Evolutionary conservation across 352 stramenopile genomes (phyloP).

Genomic region (Globisporangium cystogenes): DNA sequence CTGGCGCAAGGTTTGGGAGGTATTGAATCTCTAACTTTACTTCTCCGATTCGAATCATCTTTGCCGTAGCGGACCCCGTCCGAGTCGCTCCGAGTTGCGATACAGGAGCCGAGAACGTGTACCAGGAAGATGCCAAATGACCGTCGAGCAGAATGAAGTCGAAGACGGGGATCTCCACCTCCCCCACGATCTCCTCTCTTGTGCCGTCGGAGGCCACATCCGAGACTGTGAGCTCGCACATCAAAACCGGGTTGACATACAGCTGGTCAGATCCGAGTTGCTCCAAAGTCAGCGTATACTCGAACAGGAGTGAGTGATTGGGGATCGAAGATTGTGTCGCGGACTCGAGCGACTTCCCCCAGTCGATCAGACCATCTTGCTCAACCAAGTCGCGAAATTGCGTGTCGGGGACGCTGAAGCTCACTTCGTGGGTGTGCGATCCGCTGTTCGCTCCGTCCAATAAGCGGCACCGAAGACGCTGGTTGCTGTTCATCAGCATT

Average conservation of each 20-base stretch:
- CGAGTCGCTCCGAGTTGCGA: not conserved
- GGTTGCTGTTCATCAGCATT: constrained; percentile 13
- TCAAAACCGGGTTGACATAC: constrained; percentile 21
- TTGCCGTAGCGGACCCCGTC: not conserved
- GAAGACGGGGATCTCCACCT: constrained; percentile 38
- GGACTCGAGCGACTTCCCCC: not conserved
- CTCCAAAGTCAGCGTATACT: constrained; percentile 2
- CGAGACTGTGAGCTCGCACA: constrained; percentile 19
- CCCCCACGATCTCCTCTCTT: constrained; percentile 8
- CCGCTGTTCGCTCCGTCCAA: constrained; percentile 1
- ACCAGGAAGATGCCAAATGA: constrained; percentile 29
- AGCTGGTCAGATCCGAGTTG: not conserved
- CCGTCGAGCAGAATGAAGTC: constrained; percentile 41
- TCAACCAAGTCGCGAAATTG: constrained; percentile 1
- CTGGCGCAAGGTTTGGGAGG: constrained; percentile 13
- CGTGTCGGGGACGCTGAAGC: constrained; percentile 1
- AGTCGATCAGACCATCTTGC: constrained; percentile 9
- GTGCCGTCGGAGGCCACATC: not conserved
- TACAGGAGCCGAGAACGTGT: constrained; percentile 5
- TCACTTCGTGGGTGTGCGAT: not conserved
- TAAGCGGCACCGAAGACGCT: constrained; percentile 12
- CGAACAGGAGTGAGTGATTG: constrained; percentile 7
- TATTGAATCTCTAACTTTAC: constrained; percentile 40
- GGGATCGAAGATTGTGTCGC: not conserved
- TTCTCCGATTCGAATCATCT: constrained; percentile 11